A percentile compares a stretch with the other conserved stretches of the same genome.
These are phyloP conservation scores for Backusella westeae DNA, from an alignment of 192 early-diverging fungal species.

Conservation along the genomic window DNA sequence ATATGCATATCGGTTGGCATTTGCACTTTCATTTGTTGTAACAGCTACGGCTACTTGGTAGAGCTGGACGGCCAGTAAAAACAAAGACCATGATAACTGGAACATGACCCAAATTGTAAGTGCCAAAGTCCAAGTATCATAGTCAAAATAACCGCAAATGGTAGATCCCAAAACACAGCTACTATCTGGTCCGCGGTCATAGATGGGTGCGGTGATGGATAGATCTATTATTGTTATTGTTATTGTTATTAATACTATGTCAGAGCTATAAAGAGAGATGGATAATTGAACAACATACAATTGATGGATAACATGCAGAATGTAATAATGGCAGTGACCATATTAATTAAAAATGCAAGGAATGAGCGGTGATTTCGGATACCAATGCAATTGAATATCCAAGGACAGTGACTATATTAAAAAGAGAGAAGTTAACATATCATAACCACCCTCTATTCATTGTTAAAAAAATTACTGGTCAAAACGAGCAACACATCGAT, in stretches of 20 bases:
- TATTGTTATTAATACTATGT: background rate
- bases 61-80: conserved; percentile 72
- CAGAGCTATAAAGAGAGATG: background rate
- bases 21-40: conserved; percentile 92
- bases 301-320: conserved; percentile 60
- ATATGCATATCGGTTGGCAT: conserved; percentile 68
- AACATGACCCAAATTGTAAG: conserved; percentile 71
- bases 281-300: conserved; percentile 51
- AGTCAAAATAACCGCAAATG: conserved; percentile 72
- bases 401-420: conserved; percentile 81
- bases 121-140: conserved; percentile 70
- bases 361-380: conserved; percentile 86
- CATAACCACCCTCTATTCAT: background rate
- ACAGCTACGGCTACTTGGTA: conserved; percentile 73
- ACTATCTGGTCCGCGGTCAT: conserved; percentile 9
- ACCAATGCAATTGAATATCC: conserved; percentile 96
- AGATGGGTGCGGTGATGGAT: background rate
- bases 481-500: conserved; percentile 91
- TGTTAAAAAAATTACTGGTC: conserved; percentile 68
- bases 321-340: conserved; percentile 56
- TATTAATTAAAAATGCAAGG: conserved; percentile 71
- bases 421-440: background rate
- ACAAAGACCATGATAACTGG: conserved; percentile 81
- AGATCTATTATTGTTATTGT: conserved; percentile 1
- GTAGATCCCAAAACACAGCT: conserved; percentile 58